Evolutionary conservation across 495 filamentous ascomycete genomes (phyloP), one percentile per base, ranked within the genome.

Genomic region (Xylaria venustula): DNA sequence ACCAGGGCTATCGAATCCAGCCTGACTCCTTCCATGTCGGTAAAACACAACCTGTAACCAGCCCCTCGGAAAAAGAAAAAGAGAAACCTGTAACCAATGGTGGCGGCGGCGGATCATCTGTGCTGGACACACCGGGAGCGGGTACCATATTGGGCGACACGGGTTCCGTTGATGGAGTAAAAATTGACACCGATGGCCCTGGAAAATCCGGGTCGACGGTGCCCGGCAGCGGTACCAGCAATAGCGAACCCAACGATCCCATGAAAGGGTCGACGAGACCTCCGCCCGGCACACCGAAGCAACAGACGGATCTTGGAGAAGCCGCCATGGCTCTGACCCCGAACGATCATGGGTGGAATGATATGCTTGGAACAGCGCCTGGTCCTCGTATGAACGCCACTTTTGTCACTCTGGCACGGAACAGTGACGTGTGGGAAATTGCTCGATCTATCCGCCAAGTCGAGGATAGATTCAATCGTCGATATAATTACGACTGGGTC

Each of bases 401-500:
- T 2, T 98, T 98, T 70, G 92, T 98, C 41, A 96, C 92, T 15
- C 82, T 98, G 62, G 94, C 94, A 17, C 88, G 95, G 52, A 98
- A 98, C 72, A 79, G 79, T 30, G 94, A 98, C 72, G 73, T 97
- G 41, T 98, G 95, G 95, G 94, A 98, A 30, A 97, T 98, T 66
- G 89, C 92, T 23, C 87, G 89, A 67, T 95, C 91, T 7, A 98
- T 98, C 69, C 91, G 94, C 22, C 88, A 93, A 64, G 86, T 98
- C 34, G 94, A 98, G 76, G 94, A 98, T 71, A 89, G 94, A 64
- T 98, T 98, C 86, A 98, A 98, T 76, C 84, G 86, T 64, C 88
- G 92, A 51, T 98, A 88, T 75, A 88, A 97, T 78, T 98, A 98
- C 74, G 94, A 98, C 70, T 98, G 94, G 94, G 95, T 98, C 26